Evolutionary conservation across 192 early-diverging fungal species (phyloP).

Genomic region (Anaeromyces robustus): DNA sequence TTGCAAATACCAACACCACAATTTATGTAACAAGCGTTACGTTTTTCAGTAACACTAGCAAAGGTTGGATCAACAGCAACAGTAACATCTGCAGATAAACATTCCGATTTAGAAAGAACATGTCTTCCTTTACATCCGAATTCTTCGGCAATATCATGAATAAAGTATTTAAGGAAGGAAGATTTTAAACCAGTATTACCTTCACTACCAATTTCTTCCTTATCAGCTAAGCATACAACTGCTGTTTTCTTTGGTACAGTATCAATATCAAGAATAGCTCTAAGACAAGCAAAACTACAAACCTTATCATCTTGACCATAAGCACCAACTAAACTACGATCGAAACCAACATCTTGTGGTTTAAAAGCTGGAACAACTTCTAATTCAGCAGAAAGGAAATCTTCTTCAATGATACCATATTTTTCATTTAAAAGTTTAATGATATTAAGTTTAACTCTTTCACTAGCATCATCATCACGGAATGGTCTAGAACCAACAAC

Average conservation of each 20-base stretch:
- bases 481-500: neutral
- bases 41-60: neutral
- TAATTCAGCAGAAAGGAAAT: neutral
- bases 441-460: neutral
- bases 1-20: neutral
- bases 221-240: neutral
- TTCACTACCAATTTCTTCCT: neutral
- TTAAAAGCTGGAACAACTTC: neutral
- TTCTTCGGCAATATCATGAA: neutral
- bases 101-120: neutral
- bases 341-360: neutral
- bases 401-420: neutral
- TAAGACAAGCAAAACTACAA: neutral
- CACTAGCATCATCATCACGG: neutral
- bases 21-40: neutral
- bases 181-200: neutral
- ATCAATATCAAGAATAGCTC: neutral
- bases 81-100: neutral
- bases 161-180: neutral
- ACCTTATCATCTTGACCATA: neutral
- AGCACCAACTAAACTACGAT: neutral
- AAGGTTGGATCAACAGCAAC: neutral
- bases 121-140: neutral
- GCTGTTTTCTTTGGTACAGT: neutral
- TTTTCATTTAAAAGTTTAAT: neutral